Conservation (phyloP, 176 grass and related monocot genomes). For the Coix lacrymajobi region DNA sequence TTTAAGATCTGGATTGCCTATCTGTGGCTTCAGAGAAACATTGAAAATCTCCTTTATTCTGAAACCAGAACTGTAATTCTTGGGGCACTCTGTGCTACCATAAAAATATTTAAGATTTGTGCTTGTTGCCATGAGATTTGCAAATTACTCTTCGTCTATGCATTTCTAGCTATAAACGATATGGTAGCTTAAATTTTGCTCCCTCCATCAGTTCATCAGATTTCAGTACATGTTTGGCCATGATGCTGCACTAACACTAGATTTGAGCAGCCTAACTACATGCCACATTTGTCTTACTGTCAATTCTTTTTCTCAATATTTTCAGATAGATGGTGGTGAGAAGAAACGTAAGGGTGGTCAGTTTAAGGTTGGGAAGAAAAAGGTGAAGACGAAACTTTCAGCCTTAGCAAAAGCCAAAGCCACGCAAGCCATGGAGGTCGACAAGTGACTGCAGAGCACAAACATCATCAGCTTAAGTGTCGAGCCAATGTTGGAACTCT, state of each 20-base stretch:
- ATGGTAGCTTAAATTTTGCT: background rate
- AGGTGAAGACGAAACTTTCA: conserved; percentile 79
- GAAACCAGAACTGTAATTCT: too few relatives aligned
- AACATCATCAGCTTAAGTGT: background rate
- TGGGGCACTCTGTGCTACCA: background rate
- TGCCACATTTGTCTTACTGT: background rate
- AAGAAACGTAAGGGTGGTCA: conserved; percentile 45
- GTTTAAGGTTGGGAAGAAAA: conserved; percentile 88
- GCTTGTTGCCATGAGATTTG: background rate
- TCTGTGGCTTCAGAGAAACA: background rate
- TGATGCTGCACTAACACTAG: background rate
- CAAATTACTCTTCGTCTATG: background rate
- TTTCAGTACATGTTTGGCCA: background rate
- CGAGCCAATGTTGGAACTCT: background rate
- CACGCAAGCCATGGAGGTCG: conserved; percentile 73
- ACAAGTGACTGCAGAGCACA: conserved; percentile 30
- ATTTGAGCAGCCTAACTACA: background rate
- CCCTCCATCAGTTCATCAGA: background rate
- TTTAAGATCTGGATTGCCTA: background rate
- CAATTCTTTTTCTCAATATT: background rate
- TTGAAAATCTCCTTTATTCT: background rate
- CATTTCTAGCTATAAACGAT: background rate
- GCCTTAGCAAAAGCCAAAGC: conserved; percentile 70
- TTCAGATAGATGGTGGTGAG: conserved; percentile 66
- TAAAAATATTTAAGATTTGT: background rate